phyloP scores from a whole-genome alignment of 1,139 yeast genomes.

The Yamadazyma oceani region DNA sequence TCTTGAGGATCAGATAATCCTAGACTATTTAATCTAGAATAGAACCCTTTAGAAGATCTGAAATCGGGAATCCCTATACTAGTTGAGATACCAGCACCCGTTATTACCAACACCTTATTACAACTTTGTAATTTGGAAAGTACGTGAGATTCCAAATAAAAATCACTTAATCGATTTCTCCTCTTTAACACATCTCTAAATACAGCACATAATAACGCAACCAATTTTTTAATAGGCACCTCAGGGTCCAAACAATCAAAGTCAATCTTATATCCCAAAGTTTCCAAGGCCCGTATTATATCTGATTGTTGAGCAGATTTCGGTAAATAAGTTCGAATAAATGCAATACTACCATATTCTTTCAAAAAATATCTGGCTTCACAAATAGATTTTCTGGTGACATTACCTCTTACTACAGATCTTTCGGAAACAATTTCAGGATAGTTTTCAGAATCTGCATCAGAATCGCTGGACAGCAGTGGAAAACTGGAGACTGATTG shows the following conservation, averaged over 20 bases:
- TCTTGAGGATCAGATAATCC: conserved; percentile 93
- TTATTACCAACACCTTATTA: conserved; percentile 68
- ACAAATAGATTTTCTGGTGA: conserved; percentile 14
- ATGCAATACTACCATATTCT: conserved; percentile 56
- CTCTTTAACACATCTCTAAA: conserved; percentile 58
- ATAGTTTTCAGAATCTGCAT: neutral
- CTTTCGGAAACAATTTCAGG: neutral
- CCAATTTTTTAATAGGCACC: conserved; percentile 37
- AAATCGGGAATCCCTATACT: conserved; percentile 94
- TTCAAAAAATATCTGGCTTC: conserved; percentile 61
- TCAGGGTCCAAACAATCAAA: conserved; percentile 11
- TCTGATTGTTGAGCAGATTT: conserved; percentile 56
- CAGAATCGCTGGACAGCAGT: neutral
- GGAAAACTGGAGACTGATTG: neutral
- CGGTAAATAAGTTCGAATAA: conserved; percentile 62
- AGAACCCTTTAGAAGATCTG: conserved; percentile 86
- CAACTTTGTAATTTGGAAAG: conserved; percentile 53
- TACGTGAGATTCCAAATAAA: conserved; percentile 63
- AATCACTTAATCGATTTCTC: conserved; percentile 52
- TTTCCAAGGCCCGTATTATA: conserved; percentile 45
- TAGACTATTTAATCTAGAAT: conserved; percentile 64
- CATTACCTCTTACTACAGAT: neutral
- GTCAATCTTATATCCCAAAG: conserved; percentile 55
- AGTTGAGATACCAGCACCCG: conserved; percentile 97
- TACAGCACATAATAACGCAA: conserved; percentile 56